Evolutionary conservation across 495 filamentous ascomycete genomes (phyloP), one percentile per base, ranked within the genome.

Genomic region (Platismatia glauca): DNA sequence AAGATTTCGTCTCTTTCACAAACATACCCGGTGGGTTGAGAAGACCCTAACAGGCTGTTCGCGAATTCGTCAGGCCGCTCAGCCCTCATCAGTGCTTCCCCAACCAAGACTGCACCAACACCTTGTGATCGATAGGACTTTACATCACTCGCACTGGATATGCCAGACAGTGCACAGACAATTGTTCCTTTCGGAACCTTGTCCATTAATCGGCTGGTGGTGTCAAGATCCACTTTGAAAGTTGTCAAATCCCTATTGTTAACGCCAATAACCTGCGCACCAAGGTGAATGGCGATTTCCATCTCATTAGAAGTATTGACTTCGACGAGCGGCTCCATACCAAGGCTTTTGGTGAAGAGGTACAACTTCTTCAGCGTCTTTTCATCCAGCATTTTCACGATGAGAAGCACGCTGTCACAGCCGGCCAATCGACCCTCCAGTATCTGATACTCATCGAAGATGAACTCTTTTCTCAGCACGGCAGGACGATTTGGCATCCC

Each of bases 371-470:
- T 84, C 22, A 99, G 80, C n/a, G 88, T 79, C 38, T 81, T 83
- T 39, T 82, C 73, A 62, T 89, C 86, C 13, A 99, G 83, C 95
- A 99, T 97, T 78, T 99, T 99, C 13, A 99, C 95, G 64, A 99
- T 99, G 39, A 99, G 78, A 15, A 99, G 79, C 1, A 97, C 89
- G 0, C 93, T 97, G 72, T 99, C 94, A 34, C 95, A 94, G 52
- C 94, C 94, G 3, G 93, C 91, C 46, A 99, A 76, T 31, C 95
- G 81, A 11, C 95, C 94, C 73, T 99, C 94, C 35, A 99, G 77
- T 60, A 99, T 97, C 72, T 99, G 94, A 72, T 97, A 99, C 70
- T 97, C 90, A 22, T 97, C 91, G 69, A 99, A 97, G 48, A 99
- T 85, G 68, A 99, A 99, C 58, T 99, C 94, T 71, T 99, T 99